Evolutionary conservation across 2,329 filamentous ascomycete species (phyloP), one percentile per base, ranked within the genome.

Genomic region (Phialocephala subalpina): DNA sequence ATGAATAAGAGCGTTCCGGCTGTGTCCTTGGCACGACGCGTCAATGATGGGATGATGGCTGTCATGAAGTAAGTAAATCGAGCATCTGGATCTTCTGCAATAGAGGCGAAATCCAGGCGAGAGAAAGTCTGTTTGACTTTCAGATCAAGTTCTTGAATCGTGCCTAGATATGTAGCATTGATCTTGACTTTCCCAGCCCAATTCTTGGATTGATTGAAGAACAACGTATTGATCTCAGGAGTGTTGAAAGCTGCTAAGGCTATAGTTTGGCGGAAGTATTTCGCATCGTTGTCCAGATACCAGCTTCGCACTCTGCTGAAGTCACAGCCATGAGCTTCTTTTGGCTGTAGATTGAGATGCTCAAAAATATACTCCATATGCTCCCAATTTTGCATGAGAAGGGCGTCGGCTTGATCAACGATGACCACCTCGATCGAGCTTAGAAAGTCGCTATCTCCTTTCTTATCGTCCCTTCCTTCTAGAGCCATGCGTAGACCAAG

Each of bases 341-440:
- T 93, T 42, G 96, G 95, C 74, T 97, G 93, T 25, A 92, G 84
- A 77, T 99, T 99, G 68, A 99, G 86, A 77, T 97, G 93, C 69
- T 93, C 89, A 75, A 98, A 94, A 73, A 97, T 92, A 77, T 92
- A 92, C 77, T 97, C 92, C 67, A 97, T 87, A 76, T 99, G 95
- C 75, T 97, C 94, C 94, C 95, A 98, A 78, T 97, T 98, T 78
- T 99, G 96, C 94, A 97, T 97, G 9, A 97, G 87, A 49, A 97
- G 86, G 0, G 94, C 94, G 78, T 98, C 94, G 14, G 93, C 91
- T 79, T 98, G 94, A 77, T 99, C 96, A 67, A 97, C 85, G 56
- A 98, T 84, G 36, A 96, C 89, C 60, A 99, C 80, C 79, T 99
- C 96, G 73, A 99, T 92, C 1, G 95, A 98, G 64, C 92, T 95